Percentiles rank a stretch among this genome's conserved stretches.
These are phyloP conservation scores for Chaetomium globosum DNA, from an alignment of 2,329 filamentous ascomycete species.

Conservation along the genomic window DNA sequence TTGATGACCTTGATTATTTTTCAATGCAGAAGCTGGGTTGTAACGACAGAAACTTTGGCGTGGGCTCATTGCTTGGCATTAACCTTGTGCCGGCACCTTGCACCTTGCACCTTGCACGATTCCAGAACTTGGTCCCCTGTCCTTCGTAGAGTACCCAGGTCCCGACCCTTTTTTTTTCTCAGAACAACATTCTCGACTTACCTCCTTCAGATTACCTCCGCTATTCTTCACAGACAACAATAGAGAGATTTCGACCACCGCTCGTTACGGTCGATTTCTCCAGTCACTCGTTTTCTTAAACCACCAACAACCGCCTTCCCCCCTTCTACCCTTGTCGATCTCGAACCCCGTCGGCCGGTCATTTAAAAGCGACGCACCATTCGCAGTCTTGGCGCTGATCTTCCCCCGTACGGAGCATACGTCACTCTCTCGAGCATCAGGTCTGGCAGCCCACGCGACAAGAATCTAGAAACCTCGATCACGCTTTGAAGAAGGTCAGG, in stretches of 20 bases:
- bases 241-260: conserved; percentile 24
- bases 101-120: neutral
- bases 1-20: neutral
- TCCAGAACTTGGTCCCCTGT: conserved; percentile 27
- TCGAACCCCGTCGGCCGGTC: conserved; percentile 16
- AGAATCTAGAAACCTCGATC: neutral
- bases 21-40: conserved; percentile 4
- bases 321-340: conserved; percentile 18
- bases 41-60: conserved; percentile 13
- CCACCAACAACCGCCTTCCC: neutral
- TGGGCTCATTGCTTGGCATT: conserved; percentile 11
- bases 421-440: conserved; percentile 20
- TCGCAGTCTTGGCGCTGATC: conserved; percentile 25
- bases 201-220: conserved; percentile 11
- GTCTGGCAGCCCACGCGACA: neutral
- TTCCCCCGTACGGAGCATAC: conserved; percentile 5
- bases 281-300: conserved; percentile 24
- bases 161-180: conserved; percentile 7
- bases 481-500: neutral
- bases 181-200: conserved; percentile 7
- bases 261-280: conserved; percentile 30
- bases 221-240: conserved; percentile 9
- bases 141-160: no score
- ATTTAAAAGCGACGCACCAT: conserved; percentile 11
- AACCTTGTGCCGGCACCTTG: neutral